These are phyloP conservation scores for Fusarium sp. DNA, from an alignment of 2,329 filamentous ascomycete species.

Conservation along the genomic window DNA sequence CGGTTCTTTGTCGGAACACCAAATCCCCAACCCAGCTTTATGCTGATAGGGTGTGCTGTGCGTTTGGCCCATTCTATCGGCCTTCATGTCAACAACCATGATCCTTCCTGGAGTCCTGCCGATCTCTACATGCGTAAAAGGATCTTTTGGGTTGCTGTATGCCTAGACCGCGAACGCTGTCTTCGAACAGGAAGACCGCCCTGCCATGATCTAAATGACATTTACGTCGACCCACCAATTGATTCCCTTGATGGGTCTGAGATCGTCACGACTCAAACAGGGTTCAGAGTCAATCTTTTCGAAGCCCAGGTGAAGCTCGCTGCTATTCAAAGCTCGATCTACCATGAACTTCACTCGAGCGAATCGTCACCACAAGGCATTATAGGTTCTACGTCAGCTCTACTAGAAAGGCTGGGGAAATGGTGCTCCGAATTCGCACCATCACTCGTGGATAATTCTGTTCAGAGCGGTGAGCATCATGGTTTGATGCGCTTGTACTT, in stretches of 20 bases:
- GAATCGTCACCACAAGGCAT: not conserved
- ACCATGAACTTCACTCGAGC: not conserved
- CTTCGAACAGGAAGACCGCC: conserved; percentile 1
- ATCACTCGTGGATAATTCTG: not conserved
- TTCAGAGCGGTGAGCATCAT: not conserved
- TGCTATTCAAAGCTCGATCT: not conserved
- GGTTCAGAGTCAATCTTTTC: not conserved
- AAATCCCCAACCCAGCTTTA: conserved; percentile 2
- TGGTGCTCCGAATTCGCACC: not conserved
- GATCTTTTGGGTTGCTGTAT: conserved; percentile 1
- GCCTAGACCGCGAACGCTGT: not conserved
- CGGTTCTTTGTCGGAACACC: conserved; percentile 5
- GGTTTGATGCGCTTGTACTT: conserved; percentile 1
- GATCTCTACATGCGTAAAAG: not conserved
- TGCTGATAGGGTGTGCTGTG: conserved; percentile 1
- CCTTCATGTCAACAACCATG: not conserved
- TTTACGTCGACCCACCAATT: not conserved
- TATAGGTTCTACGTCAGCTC: not conserved
- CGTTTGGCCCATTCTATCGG: conserved; percentile 5
- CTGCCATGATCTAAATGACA: not conserved
- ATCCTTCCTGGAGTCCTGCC: not conserved
- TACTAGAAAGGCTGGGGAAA: not conserved
- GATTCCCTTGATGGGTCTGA: not conserved
- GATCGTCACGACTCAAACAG: not conserved
- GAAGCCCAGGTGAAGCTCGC: not conserved